Conservation (phyloP, 116 monocot genomes). For the Papilionanthe hybrid region DNA sequence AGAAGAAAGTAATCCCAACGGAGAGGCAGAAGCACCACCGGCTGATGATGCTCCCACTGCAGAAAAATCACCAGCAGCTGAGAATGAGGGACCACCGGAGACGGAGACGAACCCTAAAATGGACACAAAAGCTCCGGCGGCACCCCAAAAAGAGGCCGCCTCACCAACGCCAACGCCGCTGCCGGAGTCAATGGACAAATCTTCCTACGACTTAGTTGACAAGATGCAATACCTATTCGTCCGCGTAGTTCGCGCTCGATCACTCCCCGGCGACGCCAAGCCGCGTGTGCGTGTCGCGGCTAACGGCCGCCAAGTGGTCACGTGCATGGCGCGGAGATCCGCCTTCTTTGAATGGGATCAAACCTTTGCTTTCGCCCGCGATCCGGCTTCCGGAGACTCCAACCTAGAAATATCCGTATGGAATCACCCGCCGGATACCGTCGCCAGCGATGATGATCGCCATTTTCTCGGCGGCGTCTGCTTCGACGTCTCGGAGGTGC, state of each 20-base stretch:
- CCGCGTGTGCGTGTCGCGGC: slow-evolving; percentile 55
- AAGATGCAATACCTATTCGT: slow-evolving; percentile 92
- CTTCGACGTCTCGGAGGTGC: slow-evolving; percentile 73
- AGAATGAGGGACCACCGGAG: neutral
- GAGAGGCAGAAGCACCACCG: neutral
- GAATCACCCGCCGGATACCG: slow-evolving; percentile 38
- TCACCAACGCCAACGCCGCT: slow-evolving; percentile 7
- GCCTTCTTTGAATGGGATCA: slow-evolving; percentile 75
- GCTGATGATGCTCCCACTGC: no score
- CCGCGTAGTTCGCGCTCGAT: slow-evolving; percentile 64
- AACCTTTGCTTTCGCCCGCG: slow-evolving; percentile 72
- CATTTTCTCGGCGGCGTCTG: slow-evolving; percentile 75
- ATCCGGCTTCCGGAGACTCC: slow-evolving; percentile 26
- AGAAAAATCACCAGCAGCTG: no score
- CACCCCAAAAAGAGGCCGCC: slow-evolving; percentile 5
- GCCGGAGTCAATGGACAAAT: slow-evolving; percentile 35
- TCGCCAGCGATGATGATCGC: slow-evolving; percentile 18
- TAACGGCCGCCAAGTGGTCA: slow-evolving; percentile 41
- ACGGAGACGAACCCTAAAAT: neutral
- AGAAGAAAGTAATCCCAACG: neutral
- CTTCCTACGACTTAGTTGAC: slow-evolving; percentile 73
- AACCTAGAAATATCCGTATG: slow-evolving; percentile 68
- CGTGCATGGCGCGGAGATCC: slow-evolving; percentile 33
- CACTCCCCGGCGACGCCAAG: slow-evolving; percentile 36
- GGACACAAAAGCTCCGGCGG: neutral